These are phyloP conservation scores for Urostyla sp. DNA, from an alignment of 73 alveolate genomes.

Conservation along the genomic window DNA sequence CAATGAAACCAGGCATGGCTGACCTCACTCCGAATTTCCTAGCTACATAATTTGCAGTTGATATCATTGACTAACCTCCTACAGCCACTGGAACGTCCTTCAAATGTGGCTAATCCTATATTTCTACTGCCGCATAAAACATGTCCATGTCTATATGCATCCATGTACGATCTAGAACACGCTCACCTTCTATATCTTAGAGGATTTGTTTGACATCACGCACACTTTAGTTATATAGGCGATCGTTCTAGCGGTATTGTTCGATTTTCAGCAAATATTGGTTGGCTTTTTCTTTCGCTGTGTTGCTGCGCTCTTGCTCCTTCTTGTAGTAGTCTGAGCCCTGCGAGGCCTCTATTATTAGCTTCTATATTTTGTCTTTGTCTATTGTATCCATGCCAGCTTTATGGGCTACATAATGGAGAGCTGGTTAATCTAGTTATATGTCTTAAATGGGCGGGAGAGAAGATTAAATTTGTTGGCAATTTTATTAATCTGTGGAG, in stretches of 20 bases:
- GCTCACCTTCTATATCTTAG: slow-evolving; percentile 10
- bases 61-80: slow-evolving; percentile 95
- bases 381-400: slow-evolving; percentile 87
- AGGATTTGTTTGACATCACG: slow-evolving; percentile 32
- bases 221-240: slow-evolving; percentile 31
- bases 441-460: not conserved
- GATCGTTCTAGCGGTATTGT: slow-evolving; percentile 18
- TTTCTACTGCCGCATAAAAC: slow-evolving; percentile 99
- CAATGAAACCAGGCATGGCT: slow-evolving; percentile 99
- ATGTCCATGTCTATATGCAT: slow-evolving; percentile 99
- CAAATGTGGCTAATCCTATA: slow-evolving; percentile 94
- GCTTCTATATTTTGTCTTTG: slow-evolving; percentile 68
- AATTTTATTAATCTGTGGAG: not conserved
- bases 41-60: slow-evolving; percentile 98
- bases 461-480: not conserved
- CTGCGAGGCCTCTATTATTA: slow-evolving; percentile 81
- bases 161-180: slow-evolving; percentile 90
- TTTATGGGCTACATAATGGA: slow-evolving; percentile 69
- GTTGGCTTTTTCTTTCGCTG: slow-evolving; percentile 66
- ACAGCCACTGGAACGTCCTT: slow-evolving; percentile 98
- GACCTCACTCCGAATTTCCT: slow-evolving; percentile 98
- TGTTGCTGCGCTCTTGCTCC: slow-evolving; percentile 68
- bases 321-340: slow-evolving; percentile 78
- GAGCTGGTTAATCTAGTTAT: slow-evolving; percentile 35
- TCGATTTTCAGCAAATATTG: slow-evolving; percentile 52